A percentile compares a stretch with the other conserved stretches of the same genome.
phyloP scores from a whole-genome alignment of 352 stramenopile genomes.

The Albugo candida region DNA sequence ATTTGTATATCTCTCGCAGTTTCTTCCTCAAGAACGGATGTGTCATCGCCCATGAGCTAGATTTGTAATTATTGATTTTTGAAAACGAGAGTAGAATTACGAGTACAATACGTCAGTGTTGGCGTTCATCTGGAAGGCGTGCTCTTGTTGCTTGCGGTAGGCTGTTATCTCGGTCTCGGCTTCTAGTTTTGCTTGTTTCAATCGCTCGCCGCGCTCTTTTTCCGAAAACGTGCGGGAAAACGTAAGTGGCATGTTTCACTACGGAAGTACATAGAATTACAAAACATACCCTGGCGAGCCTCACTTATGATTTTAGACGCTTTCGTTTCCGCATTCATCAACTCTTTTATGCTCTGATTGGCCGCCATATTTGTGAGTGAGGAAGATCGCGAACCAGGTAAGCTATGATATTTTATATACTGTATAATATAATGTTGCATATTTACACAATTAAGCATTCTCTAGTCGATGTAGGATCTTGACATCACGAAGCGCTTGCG shows the following conservation, averaged over 20 bases:
- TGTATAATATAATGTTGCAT: no score
- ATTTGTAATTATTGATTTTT: background rate
- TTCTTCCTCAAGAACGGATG: constrained; percentile 55
- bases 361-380: constrained; percentile 26
- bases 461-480: constrained; percentile 31
- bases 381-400: no score
- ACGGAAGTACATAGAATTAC: background rate
- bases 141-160: constrained; percentile 73
- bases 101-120: constrained; percentile 39
- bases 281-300: constrained; percentile 39
- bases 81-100: background rate
- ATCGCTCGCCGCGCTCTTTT: constrained; percentile 58
- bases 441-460: background rate
- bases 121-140: constrained; percentile 70
- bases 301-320: constrained; percentile 82
- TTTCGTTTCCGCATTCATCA: constrained; percentile 79
- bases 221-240: no score
- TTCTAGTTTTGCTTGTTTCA: constrained; percentile 79
- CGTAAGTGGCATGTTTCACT: no score
- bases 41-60: constrained; percentile 62
- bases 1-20: constrained; percentile 62
- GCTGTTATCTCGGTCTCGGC: constrained; percentile 68
- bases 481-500: constrained; percentile 40
- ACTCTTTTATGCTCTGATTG: constrained; percentile 81
- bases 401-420: no score